Evolutionary conservation across 768 basidiomycete species (phyloP).

Genomic region (Tubosaeta brunneosetosa): DNA sequence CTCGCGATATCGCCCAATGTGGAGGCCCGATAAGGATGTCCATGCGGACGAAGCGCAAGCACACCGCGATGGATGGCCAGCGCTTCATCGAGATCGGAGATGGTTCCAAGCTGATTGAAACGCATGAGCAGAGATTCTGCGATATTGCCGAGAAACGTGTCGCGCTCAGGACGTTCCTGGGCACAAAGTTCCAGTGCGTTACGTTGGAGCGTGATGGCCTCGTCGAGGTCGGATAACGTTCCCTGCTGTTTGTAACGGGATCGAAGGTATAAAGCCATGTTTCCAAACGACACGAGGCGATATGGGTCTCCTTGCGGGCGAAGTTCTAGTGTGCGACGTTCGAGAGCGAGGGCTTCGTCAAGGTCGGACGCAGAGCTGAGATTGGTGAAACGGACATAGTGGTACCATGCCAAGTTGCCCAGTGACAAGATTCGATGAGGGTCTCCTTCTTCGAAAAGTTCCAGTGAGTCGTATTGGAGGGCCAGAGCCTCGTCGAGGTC

Average conservation of each 20-base stretch:
- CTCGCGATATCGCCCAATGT: background rate
- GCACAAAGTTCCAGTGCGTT: background rate
- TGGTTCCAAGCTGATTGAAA: background rate
- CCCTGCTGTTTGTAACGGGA: background rate
- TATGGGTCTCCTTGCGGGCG: background rate
- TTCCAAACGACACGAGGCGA: background rate
- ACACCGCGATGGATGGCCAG: constrained; percentile 8
- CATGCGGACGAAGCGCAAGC: background rate
- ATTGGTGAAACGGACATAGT: too few relatives aligned
- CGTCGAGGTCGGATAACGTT: background rate
- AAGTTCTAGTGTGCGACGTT: too few relatives aligned
- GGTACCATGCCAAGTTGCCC: background rate
- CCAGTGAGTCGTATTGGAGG: background rate
- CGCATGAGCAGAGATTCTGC: constrained; percentile 9
- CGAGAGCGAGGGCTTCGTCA: too few relatives aligned
- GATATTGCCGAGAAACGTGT: constrained; percentile 10
- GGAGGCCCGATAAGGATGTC: background rate
- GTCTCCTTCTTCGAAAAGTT: background rate
- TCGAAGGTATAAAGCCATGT: background rate
- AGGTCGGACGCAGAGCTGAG: too few relatives aligned
- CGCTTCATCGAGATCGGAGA: constrained; percentile 16
- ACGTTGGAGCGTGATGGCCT: background rate
- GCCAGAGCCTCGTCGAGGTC: constrained; percentile 5
- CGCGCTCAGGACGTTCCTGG: constrained; percentile 1
- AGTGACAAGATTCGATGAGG: background rate